Percentiles rank a stretch among this genome's conserved stretches.
phyloP scores from a whole-genome alignment of 768 basidiomycete species.

The Rhodosporidiobolus sp. region DNA sequence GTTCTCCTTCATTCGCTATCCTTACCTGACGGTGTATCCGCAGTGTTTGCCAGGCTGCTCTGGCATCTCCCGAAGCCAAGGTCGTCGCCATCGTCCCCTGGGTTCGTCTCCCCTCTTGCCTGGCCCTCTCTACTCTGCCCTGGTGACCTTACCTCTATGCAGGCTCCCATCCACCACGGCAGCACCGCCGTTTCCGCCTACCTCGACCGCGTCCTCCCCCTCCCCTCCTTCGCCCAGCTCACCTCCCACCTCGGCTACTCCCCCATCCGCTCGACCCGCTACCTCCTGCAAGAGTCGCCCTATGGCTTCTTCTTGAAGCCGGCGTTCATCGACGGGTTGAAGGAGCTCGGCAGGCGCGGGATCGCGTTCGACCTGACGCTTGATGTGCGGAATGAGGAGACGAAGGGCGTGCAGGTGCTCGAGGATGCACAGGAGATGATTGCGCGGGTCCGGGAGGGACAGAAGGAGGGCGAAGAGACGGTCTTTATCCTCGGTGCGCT shows the following conservation, averaged over 20 bases:
- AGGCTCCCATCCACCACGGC: constrained; percentile 30
- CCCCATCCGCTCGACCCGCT: constrained; percentile 28
- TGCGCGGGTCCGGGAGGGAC: constrained; percentile 15
- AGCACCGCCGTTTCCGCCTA: constrained; percentile 3
- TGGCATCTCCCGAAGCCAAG: not conserved
- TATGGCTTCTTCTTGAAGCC: constrained; percentile 23
- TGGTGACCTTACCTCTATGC: not conserved
- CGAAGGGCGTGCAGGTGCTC: constrained; percentile 8
- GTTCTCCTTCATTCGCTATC: not conserved
- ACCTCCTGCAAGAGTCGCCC: constrained; percentile 33
- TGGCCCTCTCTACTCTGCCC: not conserved
- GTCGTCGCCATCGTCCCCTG: constrained; percentile 33
- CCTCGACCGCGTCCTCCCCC: constrained; percentile 13
- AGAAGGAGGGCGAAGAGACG: constrained; percentile 12
- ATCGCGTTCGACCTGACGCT: constrained; percentile 37
- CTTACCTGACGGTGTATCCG: too few species aligned
- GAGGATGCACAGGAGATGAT: constrained; percentile 35
- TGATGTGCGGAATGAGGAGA: constrained; percentile 23
- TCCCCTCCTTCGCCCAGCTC: constrained; percentile 17
- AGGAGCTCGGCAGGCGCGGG: constrained; percentile 19
- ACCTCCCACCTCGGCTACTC: constrained; percentile 9
- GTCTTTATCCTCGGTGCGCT: constrained; percentile 31
- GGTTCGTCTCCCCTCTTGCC: constrained; percentile 1
- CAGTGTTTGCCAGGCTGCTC: constrained; percentile 23
- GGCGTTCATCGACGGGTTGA: constrained; percentile 21